Conservation (phyloP, 2,329 filamentous ascomycete genomes). For the Balansia obtecta region DNA sequence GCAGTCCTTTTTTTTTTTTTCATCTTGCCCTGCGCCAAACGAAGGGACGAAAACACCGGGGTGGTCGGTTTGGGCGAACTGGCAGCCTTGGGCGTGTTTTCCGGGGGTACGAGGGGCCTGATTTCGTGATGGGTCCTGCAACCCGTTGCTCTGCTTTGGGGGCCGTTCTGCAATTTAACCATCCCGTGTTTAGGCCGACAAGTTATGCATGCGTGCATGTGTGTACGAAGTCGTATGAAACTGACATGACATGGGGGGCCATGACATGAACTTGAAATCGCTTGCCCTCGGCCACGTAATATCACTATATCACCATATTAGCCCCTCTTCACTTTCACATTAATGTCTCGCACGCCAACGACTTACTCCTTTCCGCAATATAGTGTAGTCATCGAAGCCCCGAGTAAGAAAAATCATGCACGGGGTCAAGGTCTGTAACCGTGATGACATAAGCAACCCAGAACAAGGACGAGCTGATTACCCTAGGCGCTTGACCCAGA, state of each 20-base stretch:
- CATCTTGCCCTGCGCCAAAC: no score
- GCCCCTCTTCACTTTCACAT: background rate
- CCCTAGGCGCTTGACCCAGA: no score
- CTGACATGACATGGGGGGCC: no score
- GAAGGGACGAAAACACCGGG: no score
- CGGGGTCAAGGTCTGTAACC: constrained; percentile 52
- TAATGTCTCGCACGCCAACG: constrained; percentile 1
- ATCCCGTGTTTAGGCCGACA: background rate
- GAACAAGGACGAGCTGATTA: constrained; percentile 45
- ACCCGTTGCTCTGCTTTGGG: no score
- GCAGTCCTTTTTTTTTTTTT: no score
- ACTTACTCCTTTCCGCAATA: background rate
- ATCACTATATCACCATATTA: background rate
- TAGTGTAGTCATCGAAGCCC: constrained; percentile 43
- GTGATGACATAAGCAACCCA: constrained; percentile 50
- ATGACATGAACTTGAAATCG: background rate
- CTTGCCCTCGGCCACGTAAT: background rate
- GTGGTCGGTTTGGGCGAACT: no score
- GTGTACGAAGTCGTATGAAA: background rate
- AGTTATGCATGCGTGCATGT: background rate
- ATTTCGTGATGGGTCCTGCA: no score
- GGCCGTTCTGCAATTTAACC: no score
- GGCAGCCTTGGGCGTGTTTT: background rate
- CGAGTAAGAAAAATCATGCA: constrained; percentile 45
- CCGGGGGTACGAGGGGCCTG: no score